A percentile compares a stretch with the other conserved stretches of the same genome.
phyloP scores from a whole-genome alignment of 2,329 filamentous ascomycete species.

The Cordyceps tenuipes region DNA sequence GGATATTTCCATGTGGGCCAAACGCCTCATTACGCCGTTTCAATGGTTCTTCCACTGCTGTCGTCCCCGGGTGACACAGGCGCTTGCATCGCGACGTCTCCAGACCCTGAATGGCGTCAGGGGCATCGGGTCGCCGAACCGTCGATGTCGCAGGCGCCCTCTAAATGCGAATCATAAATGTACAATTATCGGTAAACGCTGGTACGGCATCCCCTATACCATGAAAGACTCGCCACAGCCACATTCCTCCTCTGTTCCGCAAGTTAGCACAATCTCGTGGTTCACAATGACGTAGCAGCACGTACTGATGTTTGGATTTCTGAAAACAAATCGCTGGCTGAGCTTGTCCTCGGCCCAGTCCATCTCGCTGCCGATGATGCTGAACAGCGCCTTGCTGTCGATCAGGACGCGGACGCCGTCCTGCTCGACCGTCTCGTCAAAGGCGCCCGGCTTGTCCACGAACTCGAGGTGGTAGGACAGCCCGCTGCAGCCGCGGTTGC shows the following conservation, averaged over 20 bases:
- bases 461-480: slow-evolving; percentile 91
- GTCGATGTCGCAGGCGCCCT: background rate
- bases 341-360: slow-evolving; percentile 97
- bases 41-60: slow-evolving; percentile 5
- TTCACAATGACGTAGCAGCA: slow-evolving; percentile 19
- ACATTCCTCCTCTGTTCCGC: slow-evolving; percentile 75
- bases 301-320: slow-evolving; percentile 97
- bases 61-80: background rate
- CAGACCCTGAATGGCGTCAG: background rate
- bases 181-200: background rate
- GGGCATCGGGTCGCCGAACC: background rate
- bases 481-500: slow-evolving; percentile 88
- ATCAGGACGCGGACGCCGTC: slow-evolving; percentile 94
- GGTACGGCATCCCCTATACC: slow-evolving; percentile 41
- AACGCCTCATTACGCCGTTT: slow-evolving; percentile 7
- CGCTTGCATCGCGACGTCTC: background rate
- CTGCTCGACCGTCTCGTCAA: slow-evolving; percentile 91
- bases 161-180: background rate
- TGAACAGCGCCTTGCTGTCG: slow-evolving; percentile 94
- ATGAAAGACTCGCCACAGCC: slow-evolving; percentile 96
- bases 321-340: slow-evolving; percentile 85
- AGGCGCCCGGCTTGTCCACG: slow-evolving; percentile 78
- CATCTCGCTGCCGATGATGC: slow-evolving; percentile 98
- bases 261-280: slow-evolving; percentile 21
- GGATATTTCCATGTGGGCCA: background rate